Evolutionary conservation across 2,329 filamentous ascomycete species (phyloP).

Genomic region (Apiospora saccharicola): DNA sequence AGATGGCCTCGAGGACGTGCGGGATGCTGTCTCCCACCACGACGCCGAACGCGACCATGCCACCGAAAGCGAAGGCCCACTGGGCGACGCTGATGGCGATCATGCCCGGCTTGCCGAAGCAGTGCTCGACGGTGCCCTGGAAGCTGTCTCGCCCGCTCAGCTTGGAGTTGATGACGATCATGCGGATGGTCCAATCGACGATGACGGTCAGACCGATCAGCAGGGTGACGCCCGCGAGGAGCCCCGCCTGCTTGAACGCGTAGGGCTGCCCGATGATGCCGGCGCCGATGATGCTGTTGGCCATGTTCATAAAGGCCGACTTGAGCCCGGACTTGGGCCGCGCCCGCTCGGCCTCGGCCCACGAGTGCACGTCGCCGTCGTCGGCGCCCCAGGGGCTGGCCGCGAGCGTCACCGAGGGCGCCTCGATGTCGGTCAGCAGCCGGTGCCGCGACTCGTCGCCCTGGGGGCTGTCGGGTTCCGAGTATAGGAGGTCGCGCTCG

Average conservation of each 20-base stretch:
- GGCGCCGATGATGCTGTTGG: constrained; percentile 92
- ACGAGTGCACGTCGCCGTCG: constrained; percentile 51
- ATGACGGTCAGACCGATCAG: constrained; percentile 81
- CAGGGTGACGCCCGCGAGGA: constrained; percentile 80
- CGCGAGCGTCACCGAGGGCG: constrained; percentile 73
- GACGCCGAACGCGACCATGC: constrained; percentile 98
- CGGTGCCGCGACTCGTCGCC: constrained; percentile 63
- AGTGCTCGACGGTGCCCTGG: constrained; percentile 94
- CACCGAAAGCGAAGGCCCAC: constrained; percentile 98
- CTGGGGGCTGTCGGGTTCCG: constrained; percentile 39
- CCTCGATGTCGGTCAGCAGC: constrained; percentile 75
- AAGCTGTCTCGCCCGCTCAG: constrained; percentile 93
- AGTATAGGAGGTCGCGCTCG: constrained; percentile 38
- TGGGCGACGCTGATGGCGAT: constrained; percentile 90
- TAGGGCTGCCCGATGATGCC: constrained; percentile 88
- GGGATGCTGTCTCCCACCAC: constrained; percentile 98
- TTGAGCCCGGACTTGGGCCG: constrained; percentile 85
- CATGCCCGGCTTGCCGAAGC: constrained; percentile 87
- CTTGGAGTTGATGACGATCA: constrained; percentile 98
- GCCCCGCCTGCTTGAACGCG: constrained; percentile 90
- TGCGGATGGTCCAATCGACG: constrained; percentile 95
- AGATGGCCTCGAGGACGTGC: constrained; percentile 83
- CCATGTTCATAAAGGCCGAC: constrained; percentile 99
- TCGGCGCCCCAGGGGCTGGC: constrained; percentile 53
- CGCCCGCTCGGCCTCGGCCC: constrained; percentile 61